These are phyloP conservation scores for Domatiomyces globalis DNA, from an alignment of 2,329 filamentous ascomycete species.

Conservation along the genomic window DNA sequence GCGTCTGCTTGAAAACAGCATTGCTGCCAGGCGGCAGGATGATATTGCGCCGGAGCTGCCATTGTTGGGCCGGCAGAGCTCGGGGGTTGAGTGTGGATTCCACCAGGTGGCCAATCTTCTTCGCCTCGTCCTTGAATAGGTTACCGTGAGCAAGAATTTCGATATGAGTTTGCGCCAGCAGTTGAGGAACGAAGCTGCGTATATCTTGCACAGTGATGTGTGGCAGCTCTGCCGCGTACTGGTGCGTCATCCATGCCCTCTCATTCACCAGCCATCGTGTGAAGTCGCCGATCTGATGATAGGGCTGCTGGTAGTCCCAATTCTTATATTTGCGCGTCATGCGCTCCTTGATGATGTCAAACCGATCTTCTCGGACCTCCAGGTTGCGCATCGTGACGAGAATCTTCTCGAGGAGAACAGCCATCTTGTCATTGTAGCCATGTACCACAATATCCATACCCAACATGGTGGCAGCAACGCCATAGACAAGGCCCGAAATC, in stretches of 20 bases:
- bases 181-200: conserved; percentile 60
- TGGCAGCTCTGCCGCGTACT: conserved; percentile 63
- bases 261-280: conserved; percentile 68
- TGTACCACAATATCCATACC: conserved; percentile 67
- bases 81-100: conserved; percentile 64
- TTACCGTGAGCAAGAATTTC: conserved; percentile 87
- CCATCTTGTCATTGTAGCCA: conserved; percentile 93
- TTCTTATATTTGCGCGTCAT: conserved; percentile 66
- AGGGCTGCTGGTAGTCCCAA: conserved; percentile 76
- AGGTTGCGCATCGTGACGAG: conserved; percentile 71
- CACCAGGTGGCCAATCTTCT: conserved; percentile 70
- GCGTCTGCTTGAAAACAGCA: conserved; percentile 63
- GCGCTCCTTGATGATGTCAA: conserved; percentile 81
- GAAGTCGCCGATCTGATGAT: conserved; percentile 73
- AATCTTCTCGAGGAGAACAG: conserved; percentile 80
- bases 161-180: conserved; percentile 71
- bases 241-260: conserved; percentile 62
- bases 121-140: conserved; percentile 80
- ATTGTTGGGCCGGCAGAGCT: conserved; percentile 59
- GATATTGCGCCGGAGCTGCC: conserved; percentile 63
- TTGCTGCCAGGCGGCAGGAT: conserved; percentile 68
- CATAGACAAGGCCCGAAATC: conserved; percentile 75
- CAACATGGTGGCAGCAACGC: conserved; percentile 54
- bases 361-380: conserved; percentile 71
- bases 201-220: conserved; percentile 61